Conservation (phyloP, 768 basidiomycete genomes). For the Pisolithus tinctorius region DNA sequence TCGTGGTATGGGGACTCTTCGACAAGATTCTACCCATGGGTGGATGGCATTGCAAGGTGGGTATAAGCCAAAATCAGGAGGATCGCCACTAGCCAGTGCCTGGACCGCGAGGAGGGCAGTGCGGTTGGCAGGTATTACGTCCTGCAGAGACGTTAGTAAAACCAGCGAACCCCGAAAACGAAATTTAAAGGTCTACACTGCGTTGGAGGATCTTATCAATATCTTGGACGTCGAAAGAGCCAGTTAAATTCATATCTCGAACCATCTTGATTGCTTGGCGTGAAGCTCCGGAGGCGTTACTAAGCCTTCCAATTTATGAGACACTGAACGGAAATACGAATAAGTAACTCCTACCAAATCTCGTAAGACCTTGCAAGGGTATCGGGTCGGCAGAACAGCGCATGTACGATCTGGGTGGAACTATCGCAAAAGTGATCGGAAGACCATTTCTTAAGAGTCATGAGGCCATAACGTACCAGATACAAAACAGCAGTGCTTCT, state of each 20-base stretch:
- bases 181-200: slow-evolving; percentile 31
- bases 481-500: slow-evolving; percentile 70
- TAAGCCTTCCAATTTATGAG: slow-evolving; percentile 50
- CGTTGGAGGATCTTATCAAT: slow-evolving; percentile 49
- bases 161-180: neutral
- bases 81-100: slow-evolving; percentile 25
- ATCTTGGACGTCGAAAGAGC: slow-evolving; percentile 46
- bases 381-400: slow-evolving; percentile 69
- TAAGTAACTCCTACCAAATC: slow-evolving; percentile 46
- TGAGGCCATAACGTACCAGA: slow-evolving; percentile 45
- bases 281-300: slow-evolving; percentile 59
- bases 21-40: slow-evolving; percentile 55
- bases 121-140: slow-evolving; percentile 48
- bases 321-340: neutral
- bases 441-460: neutral
- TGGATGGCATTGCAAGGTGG: slow-evolving; percentile 72
- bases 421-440: slow-evolving; percentile 27
- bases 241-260: slow-evolving; percentile 49
- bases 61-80: slow-evolving; percentile 44
- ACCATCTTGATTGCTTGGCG: slow-evolving; percentile 56
- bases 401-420: slow-evolving; percentile 84
- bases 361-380: slow-evolving; percentile 77
- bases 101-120: slow-evolving; percentile 41
- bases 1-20: slow-evolving; percentile 40
- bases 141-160: slow-evolving; percentile 27